A percentile compares a stretch with the other conserved stretches of the same genome.
These are phyloP conservation scores for Carpinus viminea DNA, from an alignment of 306 rosid species.

Conservation along the genomic window DNA sequence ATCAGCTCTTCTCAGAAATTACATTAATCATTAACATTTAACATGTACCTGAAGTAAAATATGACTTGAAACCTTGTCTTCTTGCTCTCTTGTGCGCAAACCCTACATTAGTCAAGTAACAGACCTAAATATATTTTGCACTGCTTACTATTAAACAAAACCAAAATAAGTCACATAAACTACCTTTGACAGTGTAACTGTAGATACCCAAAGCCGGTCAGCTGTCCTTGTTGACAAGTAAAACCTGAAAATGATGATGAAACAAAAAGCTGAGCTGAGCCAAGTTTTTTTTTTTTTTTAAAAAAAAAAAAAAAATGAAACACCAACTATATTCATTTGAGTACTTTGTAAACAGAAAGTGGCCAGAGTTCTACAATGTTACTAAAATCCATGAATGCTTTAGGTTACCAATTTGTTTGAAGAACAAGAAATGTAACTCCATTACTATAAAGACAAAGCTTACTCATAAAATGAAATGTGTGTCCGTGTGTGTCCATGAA, in stretches of 20 bases:
- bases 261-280: conserved; percentile 14
- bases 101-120: conserved; percentile 52
- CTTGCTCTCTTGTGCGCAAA: conserved; percentile 80
- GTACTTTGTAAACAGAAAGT: neutral
- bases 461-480: neutral
- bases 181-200: conserved; percentile 79
- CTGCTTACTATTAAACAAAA: conserved; percentile 25
- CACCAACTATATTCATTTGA: neutral
- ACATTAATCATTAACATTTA: conserved; percentile 18
- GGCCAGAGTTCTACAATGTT: neutral
- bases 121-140: neutral
- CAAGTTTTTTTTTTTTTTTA: too few species aligned
- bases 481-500: neutral
- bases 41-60: conserved; percentile 70
- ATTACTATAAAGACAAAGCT: neutral
- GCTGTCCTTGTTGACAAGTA: conserved; percentile 84
- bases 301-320: neutral
- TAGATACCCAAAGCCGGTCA: conserved; percentile 62
- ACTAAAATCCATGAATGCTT: neutral
- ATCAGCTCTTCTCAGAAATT: conserved; percentile 27
- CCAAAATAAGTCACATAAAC: conserved; percentile 7
- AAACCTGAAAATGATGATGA: conserved; percentile 50
- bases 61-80: conserved; percentile 72
- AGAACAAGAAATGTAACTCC: neutral
- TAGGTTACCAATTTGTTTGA: neutral